A percentile compares a stretch with the other conserved stretches of the same genome.
phyloP scores from a whole-genome alignment of 768 basidiomycete genomes.

The Suillus weaverae region DNA sequence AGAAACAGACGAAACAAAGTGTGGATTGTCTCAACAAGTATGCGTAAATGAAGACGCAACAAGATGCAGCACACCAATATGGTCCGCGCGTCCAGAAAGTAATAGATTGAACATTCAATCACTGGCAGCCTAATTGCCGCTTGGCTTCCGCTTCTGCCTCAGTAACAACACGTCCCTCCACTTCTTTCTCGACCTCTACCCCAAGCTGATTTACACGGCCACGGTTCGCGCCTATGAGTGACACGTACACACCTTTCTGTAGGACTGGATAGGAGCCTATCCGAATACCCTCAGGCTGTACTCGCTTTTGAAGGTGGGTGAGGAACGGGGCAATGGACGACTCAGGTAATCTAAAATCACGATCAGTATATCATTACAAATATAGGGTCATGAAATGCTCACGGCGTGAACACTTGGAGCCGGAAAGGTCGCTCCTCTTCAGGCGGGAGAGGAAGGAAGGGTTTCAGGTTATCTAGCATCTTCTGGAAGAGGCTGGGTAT shows the following conservation, averaged over 20 bases:
- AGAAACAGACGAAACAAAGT: not conserved
- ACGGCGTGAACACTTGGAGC: slow-evolving; percentile 85
- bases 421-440: slow-evolving; percentile 69
- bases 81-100: not conserved
- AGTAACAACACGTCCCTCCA: slow-evolving; percentile 57
- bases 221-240: slow-evolving; percentile 51
- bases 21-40: not conserved
- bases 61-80: not conserved
- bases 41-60: not conserved
- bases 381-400: slow-evolving; percentile 16
- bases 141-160: slow-evolving; percentile 65
- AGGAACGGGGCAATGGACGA: slow-evolving; percentile 88
- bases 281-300: slow-evolving; percentile 74
- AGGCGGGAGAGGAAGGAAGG: slow-evolving; percentile 80
- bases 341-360: slow-evolving; percentile 49
- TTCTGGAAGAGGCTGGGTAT: slow-evolving; percentile 83
- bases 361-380: not conserved
- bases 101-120: not conserved
- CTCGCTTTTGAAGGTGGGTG: slow-evolving; percentile 70
- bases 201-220: slow-evolving; percentile 55
- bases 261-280: slow-evolving; percentile 77
- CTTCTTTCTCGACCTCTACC: slow-evolving; percentile 58
- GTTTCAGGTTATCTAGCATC: slow-evolving; percentile 72
- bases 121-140: slow-evolving; percentile 29
- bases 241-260: slow-evolving; percentile 61